A percentile compares a stretch with the other conserved stretches of the same genome.
These are phyloP conservation scores for Aspergillus proliferans DNA, from an alignment of 2,329 filamentous ascomycete species.

Conservation along the genomic window DNA sequence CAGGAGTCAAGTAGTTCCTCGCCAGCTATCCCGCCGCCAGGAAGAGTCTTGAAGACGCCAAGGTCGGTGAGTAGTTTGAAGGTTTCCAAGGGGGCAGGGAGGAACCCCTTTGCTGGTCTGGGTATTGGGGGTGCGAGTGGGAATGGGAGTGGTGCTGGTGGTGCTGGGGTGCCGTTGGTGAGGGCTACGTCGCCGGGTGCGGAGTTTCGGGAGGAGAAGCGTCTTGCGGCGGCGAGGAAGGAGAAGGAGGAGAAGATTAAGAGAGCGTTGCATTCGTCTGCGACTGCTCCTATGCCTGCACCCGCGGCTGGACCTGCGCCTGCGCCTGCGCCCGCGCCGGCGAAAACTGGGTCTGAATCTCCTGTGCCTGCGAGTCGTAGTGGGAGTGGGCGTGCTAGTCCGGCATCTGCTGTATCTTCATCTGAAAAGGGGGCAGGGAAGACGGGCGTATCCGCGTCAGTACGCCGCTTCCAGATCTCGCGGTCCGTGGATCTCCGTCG, in stretches of 20 bases:
- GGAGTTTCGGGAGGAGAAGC: slow-evolving; percentile 32
- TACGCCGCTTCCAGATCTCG: slow-evolving; percentile 38
- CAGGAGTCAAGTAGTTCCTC: slow-evolving; percentile 10
- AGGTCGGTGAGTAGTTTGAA: slow-evolving; percentile 28
- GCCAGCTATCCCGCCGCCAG: not conserved
- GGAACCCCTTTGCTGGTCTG: slow-evolving; percentile 7
- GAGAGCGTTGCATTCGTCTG: slow-evolving; percentile 18
- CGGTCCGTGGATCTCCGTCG: slow-evolving; percentile 23
- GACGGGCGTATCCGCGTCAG: slow-evolving; percentile 5
- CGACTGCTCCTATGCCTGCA: slow-evolving; percentile 4
- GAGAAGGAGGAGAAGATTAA: slow-evolving; percentile 25
- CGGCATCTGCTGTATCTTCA: slow-evolving; percentile 1
- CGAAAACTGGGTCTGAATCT: no score
- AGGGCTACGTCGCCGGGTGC: slow-evolving; percentile 38
- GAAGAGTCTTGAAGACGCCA: not conserved
- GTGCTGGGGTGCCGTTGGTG: slow-evolving; percentile 31
- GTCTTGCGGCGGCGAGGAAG: slow-evolving; percentile 20
- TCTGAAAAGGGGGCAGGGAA: not conserved
- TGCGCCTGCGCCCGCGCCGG: no score
- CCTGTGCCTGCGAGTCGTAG: not conserved
- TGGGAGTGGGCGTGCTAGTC: slow-evolving; percentile 5
- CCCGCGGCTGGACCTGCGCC: not conserved
- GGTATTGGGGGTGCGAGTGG: slow-evolving; percentile 1
- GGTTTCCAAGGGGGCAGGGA: slow-evolving; percentile 9
- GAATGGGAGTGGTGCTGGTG: not conserved